A percentile compares a stretch with the other conserved stretches of the same genome.
Evolutionary conservation across 2,329 filamentous ascomycete species (phyloP).

Genomic region (Metarhizium robertsii): DNA sequence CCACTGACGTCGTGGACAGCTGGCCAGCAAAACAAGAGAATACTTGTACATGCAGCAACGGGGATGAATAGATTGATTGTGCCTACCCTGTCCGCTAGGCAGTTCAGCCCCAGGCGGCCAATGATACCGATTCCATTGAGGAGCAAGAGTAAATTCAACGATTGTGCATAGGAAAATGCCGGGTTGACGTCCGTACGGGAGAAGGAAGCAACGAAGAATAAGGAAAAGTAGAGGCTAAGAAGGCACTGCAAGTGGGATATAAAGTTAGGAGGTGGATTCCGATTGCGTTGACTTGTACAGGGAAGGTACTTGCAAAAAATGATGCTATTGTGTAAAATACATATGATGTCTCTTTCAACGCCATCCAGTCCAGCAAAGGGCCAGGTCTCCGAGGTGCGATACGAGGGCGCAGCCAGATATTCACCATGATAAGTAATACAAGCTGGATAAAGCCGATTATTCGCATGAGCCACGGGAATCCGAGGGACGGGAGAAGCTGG

Average conservation of each 20-base stretch:
- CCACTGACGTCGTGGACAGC: conserved; percentile 28
- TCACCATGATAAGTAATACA: conserved; percentile 26
- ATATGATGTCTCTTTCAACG: conserved; percentile 40
- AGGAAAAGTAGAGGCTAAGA: conserved; percentile 11
- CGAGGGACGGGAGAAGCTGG: conserved; percentile 48
- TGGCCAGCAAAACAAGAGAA: conserved; percentile 42
- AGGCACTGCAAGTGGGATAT: too few relatives aligned
- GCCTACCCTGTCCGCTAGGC: conserved; percentile 45
- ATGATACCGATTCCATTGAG: conserved; percentile 49
- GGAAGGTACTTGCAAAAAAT: conserved; percentile 18
- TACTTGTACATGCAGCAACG: conserved; percentile 33
- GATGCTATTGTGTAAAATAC: conserved; percentile 21
- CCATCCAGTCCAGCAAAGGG: conserved; percentile 37
- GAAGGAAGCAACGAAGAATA: conserved; percentile 32
- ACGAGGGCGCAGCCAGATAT: conserved; percentile 33
- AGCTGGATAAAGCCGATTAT: conserved; percentile 51
- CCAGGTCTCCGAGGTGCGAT: conserved; percentile 37
- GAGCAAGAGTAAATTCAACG: conserved; percentile 48
- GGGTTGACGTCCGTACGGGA: conserved; percentile 32
- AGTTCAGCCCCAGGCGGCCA: conserved; percentile 43
- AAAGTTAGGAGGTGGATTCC: too few relatives aligned
- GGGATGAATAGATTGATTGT: conserved; percentile 47
- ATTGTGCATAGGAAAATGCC: conserved; percentile 30
- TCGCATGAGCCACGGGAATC: conserved; percentile 55
- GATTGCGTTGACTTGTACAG: too few relatives aligned